A percentile compares a stretch with the other conserved stretches of the same genome.
Evolutionary conservation across 2,329 filamentous ascomycete genomes (phyloP).

Genomic region (Pseudocercospora musae): DNA sequence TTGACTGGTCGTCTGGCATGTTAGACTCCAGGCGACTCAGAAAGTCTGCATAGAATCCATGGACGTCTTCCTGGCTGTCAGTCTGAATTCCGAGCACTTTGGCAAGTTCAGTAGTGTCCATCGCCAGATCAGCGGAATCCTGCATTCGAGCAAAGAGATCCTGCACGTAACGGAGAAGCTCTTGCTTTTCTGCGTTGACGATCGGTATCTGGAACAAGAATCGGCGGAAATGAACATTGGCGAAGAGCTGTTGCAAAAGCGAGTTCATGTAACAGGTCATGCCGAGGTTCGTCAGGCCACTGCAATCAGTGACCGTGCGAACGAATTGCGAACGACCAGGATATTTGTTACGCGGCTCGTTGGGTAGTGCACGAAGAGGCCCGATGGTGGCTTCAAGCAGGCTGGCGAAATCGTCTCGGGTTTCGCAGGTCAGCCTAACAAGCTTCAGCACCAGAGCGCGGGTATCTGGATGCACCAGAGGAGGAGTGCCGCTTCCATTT

Average conservation of each 20-base stretch:
- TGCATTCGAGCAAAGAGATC: conserved; percentile 83
- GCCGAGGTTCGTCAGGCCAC: conserved; percentile 80
- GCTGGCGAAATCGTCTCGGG: conserved; percentile 15
- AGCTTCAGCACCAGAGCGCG: conserved; percentile 26
- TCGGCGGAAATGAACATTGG: conserved; percentile 82
- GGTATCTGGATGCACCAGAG: conserved; percentile 20
- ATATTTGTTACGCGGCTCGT: conserved; percentile 15
- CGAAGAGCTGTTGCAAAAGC: conserved; percentile 88
- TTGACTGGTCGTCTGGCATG: conserved; percentile 64
- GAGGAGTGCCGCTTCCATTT: background rate
- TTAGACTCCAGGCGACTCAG: conserved; percentile 90
- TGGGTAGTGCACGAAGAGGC: conserved; percentile 8
- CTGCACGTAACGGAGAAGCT: conserved; percentile 72
- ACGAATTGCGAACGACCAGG: conserved; percentile 44
- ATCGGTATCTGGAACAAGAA: conserved; percentile 65
- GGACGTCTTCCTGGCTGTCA: conserved; percentile 92
- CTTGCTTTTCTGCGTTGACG: conserved; percentile 59
- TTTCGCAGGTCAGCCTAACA: conserved; percentile 23
- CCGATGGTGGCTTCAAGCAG: conserved; percentile 14
- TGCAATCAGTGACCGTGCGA: conserved; percentile 19
- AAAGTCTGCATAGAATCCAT: conserved; percentile 93
- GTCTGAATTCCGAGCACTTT: conserved; percentile 79
- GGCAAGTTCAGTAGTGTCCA: conserved; percentile 72
- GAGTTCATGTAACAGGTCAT: conserved; percentile 99
- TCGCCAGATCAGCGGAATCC: conserved; percentile 68